Evolutionary conservation across 1,284 basidiomycete species (phyloP), one percentile per base, ranked within the genome.

Genomic region (Peniophora sp.): DNA sequence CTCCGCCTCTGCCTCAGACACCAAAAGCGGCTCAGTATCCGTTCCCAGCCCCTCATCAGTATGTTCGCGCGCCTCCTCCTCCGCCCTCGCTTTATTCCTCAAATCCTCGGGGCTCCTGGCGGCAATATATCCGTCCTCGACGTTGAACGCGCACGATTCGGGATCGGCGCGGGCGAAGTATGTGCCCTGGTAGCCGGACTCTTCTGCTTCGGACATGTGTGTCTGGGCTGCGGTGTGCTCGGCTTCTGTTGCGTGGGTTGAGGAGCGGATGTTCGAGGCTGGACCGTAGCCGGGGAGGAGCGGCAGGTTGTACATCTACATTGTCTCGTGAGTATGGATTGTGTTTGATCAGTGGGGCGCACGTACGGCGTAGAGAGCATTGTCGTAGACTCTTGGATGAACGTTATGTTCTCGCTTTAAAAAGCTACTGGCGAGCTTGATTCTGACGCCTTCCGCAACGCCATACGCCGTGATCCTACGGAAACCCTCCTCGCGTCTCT

Each of bases 341-440:
- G 44, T 32, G n/a, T n/a, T n/a, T n/a, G n/a, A n/a, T n/a, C n/a
- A n/a, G n/a, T n/a, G n/a, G n/a, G n/a, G n/a, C n/a, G n/a, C n/a
- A 80, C 88, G 68, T 56, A 94, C 91, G 47, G 85, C 89, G 68
- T 95, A 97, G 55, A 93, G 71, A 2, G 93, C 94, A 66, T 97
- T 94, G 63, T 97, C 94, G 61, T 92, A 97, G 1, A 93, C 79
- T 51, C 94, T 75, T 0, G 94, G 92, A 1, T 79, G 75, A 10
- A 96, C 92, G 50, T 94, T 95, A 63, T 97, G 95, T 63, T 97
- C 95, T 49, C 94, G 74, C 65, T 94, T 94, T 63, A 97, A 64
- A 61, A 95, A 97, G 5, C 85, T 84, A 6, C 84, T 77, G 18
- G 94, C 68, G 1, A 88, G 68, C 64, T 91, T 92, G 77, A 90